Evolutionary conservation across 2,329 filamentous ascomycete genomes (phyloP), one percentile per base, ranked within the genome.

Genomic region (Torrubiella hemipterigena): DNA sequence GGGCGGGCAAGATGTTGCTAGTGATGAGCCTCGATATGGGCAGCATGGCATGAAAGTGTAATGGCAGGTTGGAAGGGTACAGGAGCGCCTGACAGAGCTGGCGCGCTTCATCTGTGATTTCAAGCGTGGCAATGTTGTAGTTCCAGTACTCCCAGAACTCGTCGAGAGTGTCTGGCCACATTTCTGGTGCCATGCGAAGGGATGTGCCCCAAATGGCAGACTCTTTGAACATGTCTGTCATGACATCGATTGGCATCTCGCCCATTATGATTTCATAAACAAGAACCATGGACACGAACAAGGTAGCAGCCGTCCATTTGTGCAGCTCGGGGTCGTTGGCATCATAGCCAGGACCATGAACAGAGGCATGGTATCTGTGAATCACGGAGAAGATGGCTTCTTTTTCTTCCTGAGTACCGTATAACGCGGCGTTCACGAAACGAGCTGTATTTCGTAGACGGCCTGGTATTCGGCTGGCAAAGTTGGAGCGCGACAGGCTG

Each of bases 111-210:
- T 49, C 39, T 3, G 48, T 55, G 21, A 59, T 40, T 17, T 52
- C 33, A 12, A 57, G 40, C 2, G 43, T 50, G 21, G 41, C 46
- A 16, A 59, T 43, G 28, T 52, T 46, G 24, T 46, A 35, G 33
- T 59, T 38, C 56, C 55, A 58, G 40, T 59, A 58, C 12, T 32
- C 35, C 52, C 51, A 54, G 33, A 58, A 58, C 3, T 47, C 52
- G 19, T 43, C 43, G 6, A 52, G 44, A 18, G 41, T 47, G 11
- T 32, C 38, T 1, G 56, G 54, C 55, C 56, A 59, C 47, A 53
- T 50, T 11, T 49, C 46, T 1, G 49, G 42, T 6, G 47, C 49
- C 21, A 57, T 47, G 26, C 47, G 44, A 20, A 51, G 35, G 3
- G 41, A 41, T n/a, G 46, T 50, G n/a, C 41, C 48, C 16, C 46